These are phyloP conservation scores for Oenanthe sinensis DNA, from an alignment of 129 eudicot species.

Conservation along the genomic window DNA sequence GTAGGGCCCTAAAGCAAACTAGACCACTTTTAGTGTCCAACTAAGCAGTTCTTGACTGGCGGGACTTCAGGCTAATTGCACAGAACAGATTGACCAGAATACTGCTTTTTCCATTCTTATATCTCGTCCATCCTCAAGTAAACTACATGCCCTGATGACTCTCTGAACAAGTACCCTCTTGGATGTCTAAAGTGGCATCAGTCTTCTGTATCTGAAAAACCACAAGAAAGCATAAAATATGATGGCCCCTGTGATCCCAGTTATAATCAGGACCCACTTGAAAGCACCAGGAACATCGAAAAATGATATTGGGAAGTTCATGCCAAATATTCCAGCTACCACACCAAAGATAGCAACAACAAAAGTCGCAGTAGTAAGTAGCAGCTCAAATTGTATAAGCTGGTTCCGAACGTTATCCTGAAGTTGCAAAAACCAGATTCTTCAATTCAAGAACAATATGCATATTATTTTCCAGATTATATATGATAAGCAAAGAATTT, in stretches of 20 bases:
- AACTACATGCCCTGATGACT: not conserved
- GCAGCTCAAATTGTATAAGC: conserved; percentile 53
- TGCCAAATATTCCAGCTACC: conserved; percentile 96
- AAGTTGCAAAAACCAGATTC: not conserved
- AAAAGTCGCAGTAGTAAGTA: conserved; percentile 57
- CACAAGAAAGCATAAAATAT: conserved; percentile 67
- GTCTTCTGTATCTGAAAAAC: conserved; percentile 75
- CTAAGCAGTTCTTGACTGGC: not conserved
- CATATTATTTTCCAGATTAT: not conserved
- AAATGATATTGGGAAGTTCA: conserved; percentile 66
- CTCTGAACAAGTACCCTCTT: not conserved
- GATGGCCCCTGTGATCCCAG: conserved; percentile 56
- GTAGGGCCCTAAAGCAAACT: not conserved
- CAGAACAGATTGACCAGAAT: not conserved
- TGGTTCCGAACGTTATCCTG: conserved; percentile 68
- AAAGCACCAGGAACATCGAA: conserved; percentile 56
- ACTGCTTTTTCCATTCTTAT: not conserved
- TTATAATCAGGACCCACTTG: conserved; percentile 76
- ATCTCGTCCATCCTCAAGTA: not conserved
- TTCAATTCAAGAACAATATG: not conserved
- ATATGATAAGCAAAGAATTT: not conserved
- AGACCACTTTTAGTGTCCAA: not conserved
- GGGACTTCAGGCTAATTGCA: not conserved
- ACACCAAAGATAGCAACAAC: conserved; percentile 93
- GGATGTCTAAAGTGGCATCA: conserved; percentile 69